Base-by-base conservation (phyloP, 2,329 filamentous ascomycete species). In the Fusarium sp. region DNA sequence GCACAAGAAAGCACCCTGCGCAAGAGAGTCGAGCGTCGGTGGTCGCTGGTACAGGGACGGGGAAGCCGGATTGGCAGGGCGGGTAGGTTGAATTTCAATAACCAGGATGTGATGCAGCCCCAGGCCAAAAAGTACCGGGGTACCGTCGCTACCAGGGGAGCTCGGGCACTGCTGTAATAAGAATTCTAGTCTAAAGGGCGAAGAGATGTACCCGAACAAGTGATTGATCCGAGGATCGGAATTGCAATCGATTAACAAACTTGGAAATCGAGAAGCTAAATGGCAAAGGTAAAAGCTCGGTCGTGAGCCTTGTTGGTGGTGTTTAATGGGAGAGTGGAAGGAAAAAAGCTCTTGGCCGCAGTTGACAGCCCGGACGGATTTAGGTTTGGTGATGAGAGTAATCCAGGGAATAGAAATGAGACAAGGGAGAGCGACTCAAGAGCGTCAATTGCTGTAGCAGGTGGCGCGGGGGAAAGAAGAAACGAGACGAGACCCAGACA, bases 51-150 rank as follows among this genome's bases (percentile, higher is more conserved):
- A 62, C 40, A 54, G 56, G 47, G 58, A 61, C 58, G 70, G 70
- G 70, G 70, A 72, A 72, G 63, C 70, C 69, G 69, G 66, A 68
- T 69, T 62, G 52, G 62, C 62, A 69, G 60, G 47, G 62, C 66
- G 66, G 66, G 52, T 67, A 69, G 56, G 58, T 59, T 62, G 62
- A 69, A 67, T 69, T 63, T 63, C 58, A 24, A 55, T 2, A 45
- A 67, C 65, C 53, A 63, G 62, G 66, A 56, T 69, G 28, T 52
- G 57, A 32, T 48, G 38, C 34, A 54, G 44, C 47, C 43, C 62
- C 56, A 56, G 62, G 53, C 46, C 66, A 56, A 49, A 54, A 69
- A 48, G 52, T 44, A 52, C 65, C 40, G 57, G 47, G 48, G 47
- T 66, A 48, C 38, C 39, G 51, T 63, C 59, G 60, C 59, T 61